A percentile compares a stretch with the other conserved stretches of the same genome.
These are phyloP conservation scores for Chaetoscypha palmicola DNA, from an alignment of 2,329 filamentous ascomycete species.

Conservation along the genomic window DNA sequence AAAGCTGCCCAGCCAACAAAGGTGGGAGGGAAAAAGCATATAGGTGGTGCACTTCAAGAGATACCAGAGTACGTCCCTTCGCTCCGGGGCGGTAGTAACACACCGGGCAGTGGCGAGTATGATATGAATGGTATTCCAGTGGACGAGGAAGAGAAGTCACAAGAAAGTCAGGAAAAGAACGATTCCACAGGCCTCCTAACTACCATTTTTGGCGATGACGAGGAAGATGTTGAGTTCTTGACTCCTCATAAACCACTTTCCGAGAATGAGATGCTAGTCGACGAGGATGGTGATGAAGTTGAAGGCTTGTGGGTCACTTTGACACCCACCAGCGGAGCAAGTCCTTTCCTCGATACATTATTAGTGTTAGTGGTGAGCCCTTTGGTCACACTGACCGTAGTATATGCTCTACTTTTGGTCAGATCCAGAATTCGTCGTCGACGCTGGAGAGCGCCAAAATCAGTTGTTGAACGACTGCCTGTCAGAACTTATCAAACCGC, in stretches of 20 bases:
- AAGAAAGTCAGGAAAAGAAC: constrained; percentile 15
- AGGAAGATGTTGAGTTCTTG: constrained; percentile 32
- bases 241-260: constrained; percentile 6
- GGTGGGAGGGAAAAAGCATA: constrained; percentile 23
- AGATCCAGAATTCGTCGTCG: constrained; percentile 82
- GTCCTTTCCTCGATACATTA: constrained; percentile 91
- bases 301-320: constrained; percentile 96
- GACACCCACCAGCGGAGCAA: constrained; percentile 80
- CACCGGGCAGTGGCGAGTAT: constrained; percentile 68
- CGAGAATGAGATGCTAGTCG: constrained; percentile 17
- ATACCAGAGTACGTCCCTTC: constrained; percentile 29
- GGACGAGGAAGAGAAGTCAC: constrained; percentile 26
- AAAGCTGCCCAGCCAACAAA: constrained; percentile 17
- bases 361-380: constrained; percentile 96
- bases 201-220: constrained; percentile 44
- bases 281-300: constrained; percentile 41
- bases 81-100: constrained; percentile 59
- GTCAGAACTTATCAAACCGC: constrained; percentile 94
- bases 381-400: constrained; percentile 82
- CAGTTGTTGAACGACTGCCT: constrained; percentile 87
- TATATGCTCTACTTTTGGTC: constrained; percentile 81
- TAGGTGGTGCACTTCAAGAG: constrained; percentile 24
- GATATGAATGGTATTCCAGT: constrained; percentile 19
- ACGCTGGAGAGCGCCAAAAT: constrained; percentile 96
- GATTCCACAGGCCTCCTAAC: constrained; percentile 37